phyloP scores from a whole-genome alignment of 169 alveolate species.

The Eimeria necatrix region DNA sequence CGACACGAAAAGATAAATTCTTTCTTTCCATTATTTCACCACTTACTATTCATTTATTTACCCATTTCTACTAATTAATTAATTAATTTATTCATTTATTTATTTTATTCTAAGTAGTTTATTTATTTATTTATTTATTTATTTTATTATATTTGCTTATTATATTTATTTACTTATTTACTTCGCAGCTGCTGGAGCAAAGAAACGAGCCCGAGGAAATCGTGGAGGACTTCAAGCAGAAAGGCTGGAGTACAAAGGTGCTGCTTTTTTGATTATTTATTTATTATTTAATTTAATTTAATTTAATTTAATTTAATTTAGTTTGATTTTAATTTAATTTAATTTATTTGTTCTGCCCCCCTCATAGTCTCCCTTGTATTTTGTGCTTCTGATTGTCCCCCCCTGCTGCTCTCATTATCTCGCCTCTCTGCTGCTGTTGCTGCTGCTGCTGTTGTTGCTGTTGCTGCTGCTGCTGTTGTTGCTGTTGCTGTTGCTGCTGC shows the following conservation, averaged over 20 bases:
- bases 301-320: no score
- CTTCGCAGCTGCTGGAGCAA: neutral
- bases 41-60: neutral
- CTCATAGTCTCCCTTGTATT: neutral
- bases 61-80: neutral
- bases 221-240: neutral
- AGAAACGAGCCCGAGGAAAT: conserved; percentile 27
- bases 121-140: no score
- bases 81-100: no score
- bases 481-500: no score
- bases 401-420: neutral
- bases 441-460: neutral
- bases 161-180: no score
- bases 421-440: neutral
- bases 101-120: neutral
- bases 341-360: neutral
- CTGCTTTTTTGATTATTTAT: no score
- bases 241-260: neutral
- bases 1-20: no score
- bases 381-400: neutral
- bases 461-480: no score
- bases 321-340: neutral
- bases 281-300: no score
- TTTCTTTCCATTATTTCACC: no score
- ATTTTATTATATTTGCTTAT: neutral